Evolutionary conservation across 2,329 filamentous ascomycete genomes (phyloP).

Genomic region (Aspergillus versicolor): DNA sequence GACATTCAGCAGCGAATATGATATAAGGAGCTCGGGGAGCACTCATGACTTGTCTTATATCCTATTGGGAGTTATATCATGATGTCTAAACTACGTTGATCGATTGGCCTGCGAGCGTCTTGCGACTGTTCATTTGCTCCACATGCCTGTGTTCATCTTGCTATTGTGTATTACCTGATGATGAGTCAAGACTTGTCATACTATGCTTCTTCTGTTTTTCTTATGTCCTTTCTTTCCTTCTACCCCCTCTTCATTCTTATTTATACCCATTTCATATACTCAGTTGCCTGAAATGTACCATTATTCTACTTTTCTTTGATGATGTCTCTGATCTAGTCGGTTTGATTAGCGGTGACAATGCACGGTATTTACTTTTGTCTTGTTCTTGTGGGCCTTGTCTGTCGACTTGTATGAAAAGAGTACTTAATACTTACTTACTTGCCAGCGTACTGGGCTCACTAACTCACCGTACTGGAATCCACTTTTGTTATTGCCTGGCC

Average conservation of each 20-base stretch:
- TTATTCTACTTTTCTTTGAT: conserved; percentile 18
- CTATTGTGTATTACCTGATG: conserved; percentile 1
- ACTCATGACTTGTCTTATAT: conserved; percentile 18
- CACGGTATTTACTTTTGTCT: background rate
- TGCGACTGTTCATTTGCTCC: background rate
- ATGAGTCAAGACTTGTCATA: conserved; percentile 1
- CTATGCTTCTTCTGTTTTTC: conserved; percentile 11
- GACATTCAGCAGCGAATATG: conserved; percentile 31
- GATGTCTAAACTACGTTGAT: conserved; percentile 12
- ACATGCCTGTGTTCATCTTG: conserved; percentile 7
- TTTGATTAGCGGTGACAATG: conserved; percentile 1
- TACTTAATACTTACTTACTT: too few relatives aligned
- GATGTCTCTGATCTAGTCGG: conserved; percentile 16
- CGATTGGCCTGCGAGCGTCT: conserved; percentile 4
- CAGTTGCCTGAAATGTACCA: conserved; percentile 20
- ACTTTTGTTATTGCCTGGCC: background rate
- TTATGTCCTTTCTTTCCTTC: conserved; percentile 8
- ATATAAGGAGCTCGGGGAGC: conserved; percentile 26
- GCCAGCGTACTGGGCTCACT: background rate
- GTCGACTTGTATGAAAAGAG: background rate
- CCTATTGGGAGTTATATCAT: conserved; percentile 26
- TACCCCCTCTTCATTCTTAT: conserved; percentile 12
- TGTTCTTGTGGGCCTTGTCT: background rate
- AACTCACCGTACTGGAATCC: background rate
- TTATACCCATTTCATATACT: conserved; percentile 23